Percentiles rank a stretch among this genome's conserved stretches.
Evolutionary conservation across 2,329 filamentous ascomycete genomes (phyloP).

Genomic region (Leptographium procerum): DNA sequence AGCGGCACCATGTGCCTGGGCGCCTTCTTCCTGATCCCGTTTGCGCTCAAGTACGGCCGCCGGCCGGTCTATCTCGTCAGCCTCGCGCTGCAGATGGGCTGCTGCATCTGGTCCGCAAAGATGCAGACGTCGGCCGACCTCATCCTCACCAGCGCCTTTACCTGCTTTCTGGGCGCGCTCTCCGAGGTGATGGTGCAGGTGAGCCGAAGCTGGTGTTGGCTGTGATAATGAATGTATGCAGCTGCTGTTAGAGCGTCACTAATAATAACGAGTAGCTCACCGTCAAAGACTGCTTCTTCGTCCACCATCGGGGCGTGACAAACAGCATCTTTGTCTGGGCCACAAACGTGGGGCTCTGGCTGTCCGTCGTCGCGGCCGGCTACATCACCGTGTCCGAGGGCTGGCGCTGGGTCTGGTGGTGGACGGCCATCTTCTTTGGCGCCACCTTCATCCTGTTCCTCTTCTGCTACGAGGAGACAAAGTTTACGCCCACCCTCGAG

Average conservation of each 20-base stretch:
- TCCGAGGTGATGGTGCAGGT: constrained; percentile 35
- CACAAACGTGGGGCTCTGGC: constrained; percentile 23
- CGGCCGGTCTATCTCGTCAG: constrained; percentile 30
- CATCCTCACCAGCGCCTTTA: constrained; percentile 7
- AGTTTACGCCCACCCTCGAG: constrained; percentile 1
- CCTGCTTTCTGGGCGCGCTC: constrained; percentile 30
- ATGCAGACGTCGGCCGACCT: constrained; percentile 7
- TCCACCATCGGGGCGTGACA: constrained; percentile 44
- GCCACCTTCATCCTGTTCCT: neutral
- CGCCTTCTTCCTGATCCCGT: constrained; percentile 33
- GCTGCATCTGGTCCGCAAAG: constrained; percentile 25
- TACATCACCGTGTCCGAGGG: constrained; percentile 36
- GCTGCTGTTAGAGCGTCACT: too few species aligned
- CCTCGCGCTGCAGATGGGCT: constrained; percentile 30
- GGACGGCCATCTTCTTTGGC: constrained; percentile 15
- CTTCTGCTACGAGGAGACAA: constrained; percentile 6
- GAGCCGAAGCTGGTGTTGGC: neutral
- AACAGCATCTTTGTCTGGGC: constrained; percentile 31
- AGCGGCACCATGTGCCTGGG: constrained; percentile 31
- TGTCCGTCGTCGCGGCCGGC: constrained; percentile 36
- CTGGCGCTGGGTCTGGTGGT: constrained; percentile 33
- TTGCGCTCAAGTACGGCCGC: constrained; percentile 32
- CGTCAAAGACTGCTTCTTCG: constrained; percentile 43
- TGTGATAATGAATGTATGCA: too few species aligned
- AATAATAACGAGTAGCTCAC: constrained; percentile 16